Evolutionary conservation across 306 rosid genomes (phyloP).

Genomic region (Trifolium dubium): DNA sequence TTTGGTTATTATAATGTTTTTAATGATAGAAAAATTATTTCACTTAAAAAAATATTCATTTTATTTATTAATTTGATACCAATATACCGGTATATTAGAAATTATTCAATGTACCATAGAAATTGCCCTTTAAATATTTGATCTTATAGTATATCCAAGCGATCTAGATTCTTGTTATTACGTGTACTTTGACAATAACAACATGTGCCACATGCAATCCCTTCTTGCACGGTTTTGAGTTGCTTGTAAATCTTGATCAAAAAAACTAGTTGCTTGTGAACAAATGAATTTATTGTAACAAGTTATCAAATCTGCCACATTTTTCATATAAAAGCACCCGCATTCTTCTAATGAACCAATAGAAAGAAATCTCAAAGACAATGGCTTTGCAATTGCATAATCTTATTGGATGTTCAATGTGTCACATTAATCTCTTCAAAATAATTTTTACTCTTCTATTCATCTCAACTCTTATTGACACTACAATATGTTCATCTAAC

Average conservation of each 20-base stretch:
- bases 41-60: too few relatives aligned
- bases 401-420: neutral
- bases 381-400: conserved; percentile 37
- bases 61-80: too few relatives aligned
- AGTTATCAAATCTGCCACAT: neutral
- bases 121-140: neutral
- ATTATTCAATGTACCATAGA: too few relatives aligned
- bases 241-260: neutral
- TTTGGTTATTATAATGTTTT: too few relatives aligned
- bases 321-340: conserved; percentile 45
- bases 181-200: conserved; percentile 36
- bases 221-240: conserved; percentile 27
- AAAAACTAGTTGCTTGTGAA: conserved; percentile 5
- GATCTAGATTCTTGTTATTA: conserved; percentile 27
- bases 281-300: neutral
- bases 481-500: conserved; percentile 11
- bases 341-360: conserved; percentile 22
- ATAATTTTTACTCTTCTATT: conserved; percentile 29
- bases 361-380: neutral
- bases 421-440: conserved; percentile 21
- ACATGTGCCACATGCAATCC: conserved; percentile 49
- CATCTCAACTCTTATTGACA: conserved; percentile 39
- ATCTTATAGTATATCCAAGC: conserved; percentile 6
- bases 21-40: too few relatives aligned
- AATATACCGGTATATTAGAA: too few relatives aligned